Conservation (phyloP, 192 early-diverging fungal species). For the Coemansia sp. region DNA sequence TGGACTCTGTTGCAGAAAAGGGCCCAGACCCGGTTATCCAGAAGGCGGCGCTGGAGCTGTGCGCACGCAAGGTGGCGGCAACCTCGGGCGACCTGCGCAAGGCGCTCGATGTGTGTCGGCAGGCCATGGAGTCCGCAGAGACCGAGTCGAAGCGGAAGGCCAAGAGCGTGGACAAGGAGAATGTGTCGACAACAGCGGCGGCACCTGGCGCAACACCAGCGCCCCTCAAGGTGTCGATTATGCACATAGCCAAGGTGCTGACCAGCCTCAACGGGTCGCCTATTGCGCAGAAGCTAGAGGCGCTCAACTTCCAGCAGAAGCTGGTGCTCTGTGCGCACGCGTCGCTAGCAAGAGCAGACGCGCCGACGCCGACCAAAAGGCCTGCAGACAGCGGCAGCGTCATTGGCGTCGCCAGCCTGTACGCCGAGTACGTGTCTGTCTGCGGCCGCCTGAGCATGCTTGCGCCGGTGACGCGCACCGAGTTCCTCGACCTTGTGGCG, state of each 20-base stretch:
- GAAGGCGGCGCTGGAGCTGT: slow-evolving; percentile 81
- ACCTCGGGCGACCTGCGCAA: slow-evolving; percentile 81
- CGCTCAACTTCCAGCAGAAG: slow-evolving; percentile 79
- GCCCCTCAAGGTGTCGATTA: slow-evolving; percentile 74
- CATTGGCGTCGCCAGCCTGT: slow-evolving; percentile 50
- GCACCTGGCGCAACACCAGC: neutral
- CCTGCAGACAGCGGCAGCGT: slow-evolving; percentile 40
- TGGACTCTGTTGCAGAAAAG: slow-evolving; percentile 55
- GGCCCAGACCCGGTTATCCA: slow-evolving; percentile 69
- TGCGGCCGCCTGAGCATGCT: slow-evolving; percentile 58
- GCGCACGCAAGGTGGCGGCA: slow-evolving; percentile 87
- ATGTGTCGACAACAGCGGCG: slow-evolving; percentile 13
- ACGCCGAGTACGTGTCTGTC: slow-evolving; percentile 57
- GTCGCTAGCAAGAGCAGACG: slow-evolving; percentile 30
- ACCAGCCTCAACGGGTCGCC: slow-evolving; percentile 62
- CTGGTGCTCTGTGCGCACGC: slow-evolving; percentile 60
- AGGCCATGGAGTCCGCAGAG: slow-evolving; percentile 84
- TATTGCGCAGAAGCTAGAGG: slow-evolving; percentile 62
- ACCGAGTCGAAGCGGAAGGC: slow-evolving; percentile 57
- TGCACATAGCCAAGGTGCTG: slow-evolving; percentile 75
- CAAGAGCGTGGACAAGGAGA: slow-evolving; percentile 45
- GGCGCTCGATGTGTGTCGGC: slow-evolving; percentile 79
- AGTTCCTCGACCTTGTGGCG: slow-evolving; percentile 71
- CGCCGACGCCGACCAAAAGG: slow-evolving; percentile 50
- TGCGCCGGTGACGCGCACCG: slow-evolving; percentile 69